These are phyloP conservation scores for Chaetomium tenue DNA, from an alignment of 495 filamentous ascomycete species.

Conservation along the genomic window DNA sequence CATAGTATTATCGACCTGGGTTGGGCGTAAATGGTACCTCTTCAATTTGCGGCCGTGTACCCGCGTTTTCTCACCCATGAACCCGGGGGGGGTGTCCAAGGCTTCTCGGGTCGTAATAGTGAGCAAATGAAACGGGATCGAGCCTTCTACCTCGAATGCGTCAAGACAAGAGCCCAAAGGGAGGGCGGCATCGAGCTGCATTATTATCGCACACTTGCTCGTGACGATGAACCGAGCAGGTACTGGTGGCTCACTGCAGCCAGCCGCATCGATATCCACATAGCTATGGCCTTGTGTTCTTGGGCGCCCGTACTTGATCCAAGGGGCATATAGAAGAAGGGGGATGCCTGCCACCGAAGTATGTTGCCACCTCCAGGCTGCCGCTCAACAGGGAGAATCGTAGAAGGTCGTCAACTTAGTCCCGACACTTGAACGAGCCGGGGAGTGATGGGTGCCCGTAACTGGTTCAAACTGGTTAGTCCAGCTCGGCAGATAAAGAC, in stretches of 20 bases:
- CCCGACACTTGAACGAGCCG: no score
- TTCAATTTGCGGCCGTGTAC: conserved; percentile 9
- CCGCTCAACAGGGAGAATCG: no score
- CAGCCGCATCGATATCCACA: conserved; percentile 9
- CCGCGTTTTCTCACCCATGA: conserved; percentile 9
- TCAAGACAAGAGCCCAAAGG: neutral
- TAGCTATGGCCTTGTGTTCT: conserved; percentile 8
- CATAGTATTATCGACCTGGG: conserved; percentile 6
- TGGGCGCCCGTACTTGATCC: conserved; percentile 5
- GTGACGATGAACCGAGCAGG: conserved; percentile 4
- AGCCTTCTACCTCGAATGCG: conserved; percentile 10
- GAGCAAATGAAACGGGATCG: conserved; percentile 2
- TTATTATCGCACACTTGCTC: conserved; percentile 6
- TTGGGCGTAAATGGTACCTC: conserved; percentile 8
- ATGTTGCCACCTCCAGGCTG: no score
- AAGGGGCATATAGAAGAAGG: no score
- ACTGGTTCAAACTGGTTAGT: no score
- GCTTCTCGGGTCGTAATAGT: neutral
- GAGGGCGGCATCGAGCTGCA: conserved; percentile 10
- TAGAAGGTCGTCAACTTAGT: no score
- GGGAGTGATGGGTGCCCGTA: no score
- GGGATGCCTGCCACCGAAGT: no score
- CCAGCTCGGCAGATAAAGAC: no score
- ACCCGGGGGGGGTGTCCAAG: conserved; percentile 1
- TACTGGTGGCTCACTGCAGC: conserved; percentile 9